Base-by-base conservation (phyloP, 177 flowering plant species). In the Tripterygium wilfordii region DNA sequence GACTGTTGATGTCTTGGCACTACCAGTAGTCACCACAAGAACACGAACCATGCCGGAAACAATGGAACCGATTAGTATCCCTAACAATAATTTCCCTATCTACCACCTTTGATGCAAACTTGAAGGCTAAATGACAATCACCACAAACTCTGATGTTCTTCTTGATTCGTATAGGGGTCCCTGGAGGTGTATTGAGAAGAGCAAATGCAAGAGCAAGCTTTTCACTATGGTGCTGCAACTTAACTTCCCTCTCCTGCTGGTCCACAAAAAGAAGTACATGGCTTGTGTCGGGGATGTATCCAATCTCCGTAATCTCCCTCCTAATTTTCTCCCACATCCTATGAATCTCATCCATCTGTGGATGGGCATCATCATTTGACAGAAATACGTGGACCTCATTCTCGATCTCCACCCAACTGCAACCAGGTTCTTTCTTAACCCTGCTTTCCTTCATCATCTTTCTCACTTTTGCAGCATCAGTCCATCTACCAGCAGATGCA, bases 391-490 rank as follows among this genome's bases (percentile, higher is more conserved):
- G 83, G 28, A 71, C 76, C 9, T 55, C 42, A 45, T 76, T 78
- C 60, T 69, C 78, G 26, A 76, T 70, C 65, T 78, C 79, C 31
- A 81, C 79, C 88, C 84, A 81, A 62, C 84, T 81, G 56, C 72
- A 69, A 47, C 78, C 83, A 36, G 83, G 78, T 52, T 69, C 72
- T 36, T 66, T 73, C 58, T 66, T 69, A 15, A 66, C 71, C 9
- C 69, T 68, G 42, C 57, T 53, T 23, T 64, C 71, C 54, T 60
- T 70, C 81, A 78, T 74, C 67, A 57, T 55, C 62, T 63, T 67
- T 53, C 88, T 63, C 50, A 74, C 80, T 47, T 54, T 69, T 1
- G 80, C 78, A 35, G 61, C 84, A 30, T 78, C 82, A 20, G 29
- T 42, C 72, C 65, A 69, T 56, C 71, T 65, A 21, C 82, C 79